These are phyloP conservation scores for Microbotryum scabiosae DNA, from an alignment of 1,284 basidiomycete genomes.

Conservation along the genomic window DNA sequence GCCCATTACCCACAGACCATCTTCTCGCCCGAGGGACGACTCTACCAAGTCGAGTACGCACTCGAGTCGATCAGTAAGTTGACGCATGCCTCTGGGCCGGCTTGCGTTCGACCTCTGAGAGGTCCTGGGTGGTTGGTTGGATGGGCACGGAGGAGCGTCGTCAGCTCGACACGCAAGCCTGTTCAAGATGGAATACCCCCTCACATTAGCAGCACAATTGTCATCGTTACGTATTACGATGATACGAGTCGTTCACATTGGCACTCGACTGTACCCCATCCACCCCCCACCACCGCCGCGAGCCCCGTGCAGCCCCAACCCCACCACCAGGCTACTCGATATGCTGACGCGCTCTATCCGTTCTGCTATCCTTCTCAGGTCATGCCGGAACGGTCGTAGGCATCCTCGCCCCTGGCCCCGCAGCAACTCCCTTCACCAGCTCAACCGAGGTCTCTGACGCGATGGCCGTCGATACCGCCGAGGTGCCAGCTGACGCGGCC, in stretches of 20 bases:
- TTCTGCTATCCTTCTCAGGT: slow-evolving; percentile 8
- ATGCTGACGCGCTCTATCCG: neutral
- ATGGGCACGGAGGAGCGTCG: too few relatives aligned
- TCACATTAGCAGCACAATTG: too few relatives aligned
- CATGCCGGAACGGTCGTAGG: slow-evolving; percentile 37
- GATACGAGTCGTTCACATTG: too few relatives aligned
- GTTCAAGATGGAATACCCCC: too few relatives aligned
- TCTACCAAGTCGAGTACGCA: slow-evolving; percentile 37
- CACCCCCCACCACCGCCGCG: neutral
- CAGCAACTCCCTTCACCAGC: slow-evolving; percentile 28
- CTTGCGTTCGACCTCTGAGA: neutral
- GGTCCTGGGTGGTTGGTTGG: neutral
- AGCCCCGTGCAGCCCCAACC: too few relatives aligned
- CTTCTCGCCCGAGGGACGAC: slow-evolving; percentile 36
- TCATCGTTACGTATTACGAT: too few relatives aligned
- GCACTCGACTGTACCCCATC: too few relatives aligned
- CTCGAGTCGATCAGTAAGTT: slow-evolving; percentile 33
- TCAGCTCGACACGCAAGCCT: too few relatives aligned
- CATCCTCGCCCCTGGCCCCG: slow-evolving; percentile 35
- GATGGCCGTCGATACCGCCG: slow-evolving; percentile 30
- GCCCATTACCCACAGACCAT: slow-evolving; percentile 18
- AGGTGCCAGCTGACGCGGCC: slow-evolving; percentile 12
- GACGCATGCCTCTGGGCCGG: too few relatives aligned
- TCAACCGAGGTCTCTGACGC: slow-evolving; percentile 25
- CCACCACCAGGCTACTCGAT: neutral